Conservation (phyloP, 306 rosid genomes). For the Cicer yamashitae region DNA sequence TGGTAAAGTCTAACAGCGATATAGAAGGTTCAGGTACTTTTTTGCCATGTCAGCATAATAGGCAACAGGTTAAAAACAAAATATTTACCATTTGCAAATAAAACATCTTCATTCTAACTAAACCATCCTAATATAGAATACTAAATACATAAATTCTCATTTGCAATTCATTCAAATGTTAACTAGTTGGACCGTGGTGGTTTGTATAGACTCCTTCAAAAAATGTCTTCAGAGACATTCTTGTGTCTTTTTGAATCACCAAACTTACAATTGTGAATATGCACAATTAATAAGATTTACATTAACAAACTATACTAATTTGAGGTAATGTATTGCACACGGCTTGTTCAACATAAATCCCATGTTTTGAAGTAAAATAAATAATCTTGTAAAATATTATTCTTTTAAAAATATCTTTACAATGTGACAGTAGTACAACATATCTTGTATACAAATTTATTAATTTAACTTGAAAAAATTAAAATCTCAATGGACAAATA, state of each 20-base stretch:
- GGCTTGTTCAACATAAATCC: neutral
- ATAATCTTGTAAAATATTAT: neutral
- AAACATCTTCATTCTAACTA: neutral
- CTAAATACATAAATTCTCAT: neutral
- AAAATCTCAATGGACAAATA: conserved; percentile 29
- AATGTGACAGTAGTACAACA: neutral
- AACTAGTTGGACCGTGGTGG: neutral
- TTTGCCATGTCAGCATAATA: conserved; percentile 35
- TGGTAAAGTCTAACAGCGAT: conserved; percentile 31
- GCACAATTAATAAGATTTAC: neutral
- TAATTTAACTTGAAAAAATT: conserved; percentile 25
- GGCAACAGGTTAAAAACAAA: neutral
- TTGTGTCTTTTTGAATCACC: conserved; percentile 3
- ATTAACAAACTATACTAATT: neutral
- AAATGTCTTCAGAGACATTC: neutral
- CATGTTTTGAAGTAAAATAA: neutral
- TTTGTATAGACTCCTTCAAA: neutral
- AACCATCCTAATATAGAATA: neutral
- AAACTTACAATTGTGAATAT: neutral
- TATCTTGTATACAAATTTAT: conserved; percentile 40
- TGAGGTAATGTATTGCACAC: neutral
- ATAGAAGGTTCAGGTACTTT: neutral
- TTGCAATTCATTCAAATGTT: neutral
- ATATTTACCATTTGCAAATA: neutral
- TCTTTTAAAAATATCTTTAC: neutral